Evolutionary conservation across 108 stramenopile species (phyloP).

Genomic region (Schizochytrium sp.): DNA sequence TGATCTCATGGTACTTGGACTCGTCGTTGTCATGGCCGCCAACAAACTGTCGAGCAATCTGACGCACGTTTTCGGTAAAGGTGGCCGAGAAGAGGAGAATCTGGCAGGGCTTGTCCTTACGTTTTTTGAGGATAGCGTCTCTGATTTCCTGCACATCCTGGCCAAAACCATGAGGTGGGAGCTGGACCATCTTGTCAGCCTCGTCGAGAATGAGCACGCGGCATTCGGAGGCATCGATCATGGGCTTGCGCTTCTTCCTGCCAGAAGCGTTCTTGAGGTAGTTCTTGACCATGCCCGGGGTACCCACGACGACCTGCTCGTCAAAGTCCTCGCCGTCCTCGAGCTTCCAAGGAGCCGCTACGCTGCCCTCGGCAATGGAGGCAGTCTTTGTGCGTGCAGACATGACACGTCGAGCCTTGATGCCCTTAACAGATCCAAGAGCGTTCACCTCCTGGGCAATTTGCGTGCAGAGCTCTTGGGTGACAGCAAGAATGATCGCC

Average conservation of each 20-base stretch:
- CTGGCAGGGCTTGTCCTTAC: background rate
- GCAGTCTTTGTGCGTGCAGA: background rate
- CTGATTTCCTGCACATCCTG: background rate
- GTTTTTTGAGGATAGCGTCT: background rate
- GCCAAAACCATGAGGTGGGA: background rate
- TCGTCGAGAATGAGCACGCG: conserved; percentile 17
- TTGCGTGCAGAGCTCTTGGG: conserved; percentile 19
- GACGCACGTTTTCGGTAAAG: background rate
- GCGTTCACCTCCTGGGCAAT: conserved; percentile 11
- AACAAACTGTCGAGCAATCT: background rate
- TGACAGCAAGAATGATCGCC: background rate
- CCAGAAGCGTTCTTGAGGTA: conserved; percentile 10
- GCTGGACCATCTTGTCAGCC: conserved; percentile 24
- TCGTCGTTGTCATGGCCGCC: background rate
- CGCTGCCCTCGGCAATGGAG: background rate
- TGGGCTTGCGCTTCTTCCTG: conserved; percentile 2
- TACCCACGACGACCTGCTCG: conserved; percentile 19
- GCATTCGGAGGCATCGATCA: background rate
- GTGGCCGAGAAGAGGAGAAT: conserved; percentile 18
- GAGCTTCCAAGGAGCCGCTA: background rate
- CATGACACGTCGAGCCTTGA: background rate
- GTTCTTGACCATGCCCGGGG: background rate
- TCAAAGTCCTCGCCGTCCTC: background rate
- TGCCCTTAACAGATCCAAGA: conserved; percentile 5
- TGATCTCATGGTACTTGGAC: conserved; percentile 22